Evolutionary conservation across 805 yeast species (phyloP).

Genomic region (Limtongia smithiae): DNA sequence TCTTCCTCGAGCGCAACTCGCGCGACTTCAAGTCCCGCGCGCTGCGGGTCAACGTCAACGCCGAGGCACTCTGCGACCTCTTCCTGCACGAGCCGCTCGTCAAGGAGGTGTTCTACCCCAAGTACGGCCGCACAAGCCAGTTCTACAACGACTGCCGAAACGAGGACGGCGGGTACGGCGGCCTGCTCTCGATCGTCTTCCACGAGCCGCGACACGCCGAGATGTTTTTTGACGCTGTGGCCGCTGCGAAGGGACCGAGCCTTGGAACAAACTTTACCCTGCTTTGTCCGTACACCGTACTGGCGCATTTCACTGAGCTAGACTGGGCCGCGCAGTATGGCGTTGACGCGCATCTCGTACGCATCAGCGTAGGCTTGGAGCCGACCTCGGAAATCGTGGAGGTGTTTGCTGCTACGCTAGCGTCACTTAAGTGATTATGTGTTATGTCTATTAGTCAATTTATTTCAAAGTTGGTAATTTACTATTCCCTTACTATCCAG

Average conservation of each 20-base stretch:
- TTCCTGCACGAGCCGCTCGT: conserved; percentile 36
- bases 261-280: conserved; percentile 80
- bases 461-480: too few species aligned
- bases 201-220: conserved; percentile 57
- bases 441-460: too few species aligned
- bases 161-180: conserved; percentile 76
- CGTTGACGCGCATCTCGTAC: conserved; percentile 64
- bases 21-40: conserved; percentile 76
- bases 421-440: too few species aligned
- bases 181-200: conserved; percentile 68
- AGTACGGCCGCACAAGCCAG: conserved; percentile 47
- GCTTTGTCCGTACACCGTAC: conserved; percentile 79
- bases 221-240: conserved; percentile 60
- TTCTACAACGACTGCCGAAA: conserved; percentile 69
- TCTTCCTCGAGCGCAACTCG: conserved; percentile 86
- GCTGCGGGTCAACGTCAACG: conserved; percentile 40
- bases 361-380: conserved; percentile 81
- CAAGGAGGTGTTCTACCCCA: conserved; percentile 69
- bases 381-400: conserved; percentile 52
- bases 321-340: conserved; percentile 77
- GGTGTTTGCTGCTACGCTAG: conserved; percentile 35
- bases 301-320: conserved; percentile 75
- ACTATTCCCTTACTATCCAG: too few species aligned
- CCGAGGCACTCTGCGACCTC: conserved; percentile 40
- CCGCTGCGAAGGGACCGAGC: conserved; percentile 77